Evolutionary conservation across 179 eudicot genomes (phyloP), one percentile per base, ranked within the genome.

Genomic region (Beta lomatogona): DNA sequence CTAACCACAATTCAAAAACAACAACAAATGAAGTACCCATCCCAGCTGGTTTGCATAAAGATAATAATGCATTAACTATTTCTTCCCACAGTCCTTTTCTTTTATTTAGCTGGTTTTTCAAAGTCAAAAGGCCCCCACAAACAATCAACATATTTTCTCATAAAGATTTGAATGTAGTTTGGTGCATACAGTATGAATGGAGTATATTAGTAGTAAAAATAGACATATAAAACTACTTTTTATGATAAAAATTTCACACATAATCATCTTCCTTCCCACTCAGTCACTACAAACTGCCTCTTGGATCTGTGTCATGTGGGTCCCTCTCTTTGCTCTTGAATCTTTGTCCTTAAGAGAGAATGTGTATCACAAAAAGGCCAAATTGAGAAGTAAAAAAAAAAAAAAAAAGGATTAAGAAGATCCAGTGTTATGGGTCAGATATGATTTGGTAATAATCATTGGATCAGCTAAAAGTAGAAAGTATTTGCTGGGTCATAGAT

Each of bases 381-480:
- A 65, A 19, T 44, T 50, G 44, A 4, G 16, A 36, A 36, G 41
- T 36, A 36, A 75, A 53, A 55, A 53, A n/a, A 46, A 79, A 67
- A 48, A 54, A 41, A 25, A 25, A 25, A 25, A 25, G 28, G 54
- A 83, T 22, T 28, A 54, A 53, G 13, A 31, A 80, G 73, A 75
- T 83, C 67, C 86, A 83, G 9, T 41, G 57, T 66, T 58, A 18
- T 77, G 84, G 82, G 76, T 61, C 82, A 77, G 50, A 55, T 81
- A 81, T 85, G 84, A 85, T 85, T 85, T 81, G 84, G 54, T 68
- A 81, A 81, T 85, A 77, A 85, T 85, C 80, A 85, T 85, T 85
- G 79, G 75, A 65, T 85, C 72, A 74, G 46, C 71, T 81, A 57
- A 77, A 84, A 77, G 70, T 69, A 45, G 41, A 70, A 21, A 11